A percentile compares a stretch with the other conserved stretches of the same genome.
Evolutionary conservation across 225 moss, liverwort and hornwort species (phyloP).

Genomic region (Ulota crispa): DNA sequence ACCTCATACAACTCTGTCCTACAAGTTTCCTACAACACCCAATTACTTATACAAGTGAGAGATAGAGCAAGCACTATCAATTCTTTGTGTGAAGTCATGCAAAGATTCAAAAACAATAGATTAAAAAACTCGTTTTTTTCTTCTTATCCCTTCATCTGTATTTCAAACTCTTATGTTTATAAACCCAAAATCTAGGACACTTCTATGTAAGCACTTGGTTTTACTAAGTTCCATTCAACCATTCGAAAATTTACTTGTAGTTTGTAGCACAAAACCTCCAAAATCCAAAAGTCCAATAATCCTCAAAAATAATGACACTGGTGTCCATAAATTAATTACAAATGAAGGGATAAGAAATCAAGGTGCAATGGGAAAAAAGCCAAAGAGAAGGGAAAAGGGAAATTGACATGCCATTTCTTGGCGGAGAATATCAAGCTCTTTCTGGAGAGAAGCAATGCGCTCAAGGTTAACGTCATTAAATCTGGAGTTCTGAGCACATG

Average conservation of each 20-base stretch:
- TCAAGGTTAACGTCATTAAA: conserved; percentile 25
- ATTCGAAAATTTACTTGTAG: too few relatives aligned
- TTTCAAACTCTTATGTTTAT: too few relatives aligned
- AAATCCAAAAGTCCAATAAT: too few relatives aligned
- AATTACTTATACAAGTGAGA: background rate
- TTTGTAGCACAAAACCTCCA: too few relatives aligned
- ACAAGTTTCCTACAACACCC: conserved; percentile 29
- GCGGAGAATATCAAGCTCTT: conserved; percentile 34
- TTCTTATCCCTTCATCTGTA: too few relatives aligned
- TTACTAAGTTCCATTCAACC: too few relatives aligned
- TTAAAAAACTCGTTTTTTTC: too few relatives aligned
- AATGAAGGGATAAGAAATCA: background rate
- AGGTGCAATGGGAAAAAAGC: background rate
- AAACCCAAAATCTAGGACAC: too few relatives aligned
- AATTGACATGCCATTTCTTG: conserved; percentile 39
- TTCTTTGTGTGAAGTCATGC: background rate
- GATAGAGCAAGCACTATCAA: background rate
- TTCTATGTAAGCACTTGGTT: too few relatives aligned
- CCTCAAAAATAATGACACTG: too few relatives aligned
- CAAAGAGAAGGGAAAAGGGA: background rate
- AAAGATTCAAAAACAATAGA: background rate
- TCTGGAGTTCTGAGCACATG: conserved; percentile 16
- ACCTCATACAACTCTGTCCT: conserved; percentile 35
- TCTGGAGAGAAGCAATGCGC: conserved; percentile 38
- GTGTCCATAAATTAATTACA: too few relatives aligned